Evolutionary conservation across 2,329 filamentous ascomycete genomes (phyloP).

Genomic region (Penicillium sp.): DNA sequence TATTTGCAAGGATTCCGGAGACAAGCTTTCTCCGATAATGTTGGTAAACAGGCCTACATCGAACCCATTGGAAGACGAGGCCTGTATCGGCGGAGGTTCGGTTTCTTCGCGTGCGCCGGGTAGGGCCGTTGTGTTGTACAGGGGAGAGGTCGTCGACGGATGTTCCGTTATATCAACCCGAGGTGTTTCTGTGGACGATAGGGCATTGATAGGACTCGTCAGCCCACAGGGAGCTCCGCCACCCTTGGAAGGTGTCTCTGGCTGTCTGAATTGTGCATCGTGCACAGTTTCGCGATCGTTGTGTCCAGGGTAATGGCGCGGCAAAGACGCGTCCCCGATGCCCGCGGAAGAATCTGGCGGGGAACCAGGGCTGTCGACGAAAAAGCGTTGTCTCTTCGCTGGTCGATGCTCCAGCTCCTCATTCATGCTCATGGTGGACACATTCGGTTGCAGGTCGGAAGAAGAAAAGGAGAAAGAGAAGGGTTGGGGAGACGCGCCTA

Average conservation of each 20-base stretch:
- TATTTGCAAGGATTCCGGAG: conserved; percentile 47
- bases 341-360: conserved; percentile 22
- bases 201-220: not conserved
- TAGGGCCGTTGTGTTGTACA: not conserved
- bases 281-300: not conserved
- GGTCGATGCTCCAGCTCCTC: conserved; percentile 55
- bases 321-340: conserved; percentile 22
- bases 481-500: conserved; percentile 37
- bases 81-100: not conserved
- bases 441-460: conserved; percentile 4
- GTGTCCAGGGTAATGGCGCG: conserved; percentile 5
- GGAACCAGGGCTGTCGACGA: conserved; percentile 52
- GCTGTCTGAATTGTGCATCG: not conserved
- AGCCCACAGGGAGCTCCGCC: not conserved
- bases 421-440: conserved; percentile 21
- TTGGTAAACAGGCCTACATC: conserved; percentile 58
- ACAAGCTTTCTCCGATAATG: conserved; percentile 59
- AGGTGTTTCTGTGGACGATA: not conserved
- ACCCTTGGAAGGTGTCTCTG: not conserved
- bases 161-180: not conserved
- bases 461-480: conserved; percentile 4
- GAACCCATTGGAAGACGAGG: conserved; percentile 44
- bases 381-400: conserved; percentile 65
- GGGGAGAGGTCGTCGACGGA: not conserved
- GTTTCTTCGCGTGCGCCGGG: not conserved